A percentile compares a stretch with the other conserved stretches of the same genome.
Evolutionary conservation across 352 stramenopile genomes (phyloP).

Genomic region (Globisporangium acanthophoron): DNA sequence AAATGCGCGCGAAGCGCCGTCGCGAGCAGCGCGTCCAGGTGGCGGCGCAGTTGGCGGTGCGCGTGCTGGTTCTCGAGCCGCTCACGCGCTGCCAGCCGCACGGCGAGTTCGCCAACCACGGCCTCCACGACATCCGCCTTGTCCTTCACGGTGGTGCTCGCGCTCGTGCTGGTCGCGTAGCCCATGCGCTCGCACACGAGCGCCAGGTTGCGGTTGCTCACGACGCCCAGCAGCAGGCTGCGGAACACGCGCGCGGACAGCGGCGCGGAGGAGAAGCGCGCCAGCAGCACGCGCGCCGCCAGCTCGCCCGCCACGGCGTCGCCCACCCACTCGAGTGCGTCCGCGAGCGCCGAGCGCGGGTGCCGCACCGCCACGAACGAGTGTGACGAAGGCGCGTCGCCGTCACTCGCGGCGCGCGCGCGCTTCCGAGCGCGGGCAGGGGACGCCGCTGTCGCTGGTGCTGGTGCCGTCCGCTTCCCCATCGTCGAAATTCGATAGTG

Average conservation of each 20-base stretch:
- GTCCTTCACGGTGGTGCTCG: background rate
- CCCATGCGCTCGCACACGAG: conserved; percentile 60
- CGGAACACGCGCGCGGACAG: conserved; percentile 64
- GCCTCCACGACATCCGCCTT: conserved; percentile 61
- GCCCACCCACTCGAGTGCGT: conserved; percentile 76
- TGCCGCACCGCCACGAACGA: background rate
- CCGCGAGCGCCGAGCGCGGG: conserved; percentile 22
- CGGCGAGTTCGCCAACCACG: conserved; percentile 53
- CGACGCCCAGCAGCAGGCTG: conserved; percentile 47
- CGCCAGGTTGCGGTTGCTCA: conserved; percentile 72
- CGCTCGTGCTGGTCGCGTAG: conserved; percentile 27
- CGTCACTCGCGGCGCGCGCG: no score
- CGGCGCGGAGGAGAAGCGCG: conserved; percentile 50
- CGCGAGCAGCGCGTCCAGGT: conserved; percentile 51
- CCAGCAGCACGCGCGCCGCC: conserved; percentile 52
- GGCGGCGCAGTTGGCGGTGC: conserved; percentile 24
- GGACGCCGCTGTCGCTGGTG: no score
- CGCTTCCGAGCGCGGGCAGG: no score
- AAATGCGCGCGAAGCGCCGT: conserved; percentile 62
- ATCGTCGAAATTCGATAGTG: no score
- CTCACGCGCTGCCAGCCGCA: conserved; percentile 34
- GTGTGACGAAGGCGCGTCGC: no score
- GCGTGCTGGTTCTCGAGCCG: conserved; percentile 12
- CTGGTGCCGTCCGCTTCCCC: no score
- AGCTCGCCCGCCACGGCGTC: conserved; percentile 74